Percentiles rank a stretch among this genome's conserved stretches.
phyloP scores from a whole-genome alignment of 495 filamentous ascomycete genomes.

The Hypoxylon lenormandii region DNA sequence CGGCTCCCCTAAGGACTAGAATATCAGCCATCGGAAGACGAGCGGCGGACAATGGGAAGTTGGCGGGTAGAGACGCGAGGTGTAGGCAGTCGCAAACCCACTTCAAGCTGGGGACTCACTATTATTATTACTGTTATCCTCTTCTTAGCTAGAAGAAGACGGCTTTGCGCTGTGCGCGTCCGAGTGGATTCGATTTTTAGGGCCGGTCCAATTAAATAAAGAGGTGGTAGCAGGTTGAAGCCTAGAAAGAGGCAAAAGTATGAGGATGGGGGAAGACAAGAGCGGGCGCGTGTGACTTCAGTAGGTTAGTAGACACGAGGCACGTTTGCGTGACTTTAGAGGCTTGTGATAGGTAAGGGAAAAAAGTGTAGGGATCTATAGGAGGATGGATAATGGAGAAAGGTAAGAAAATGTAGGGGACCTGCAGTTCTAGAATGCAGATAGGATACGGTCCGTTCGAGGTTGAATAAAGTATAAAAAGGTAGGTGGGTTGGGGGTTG shows the following conservation, averaged over 20 bases:
- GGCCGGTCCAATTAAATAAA: conserved; percentile 42
- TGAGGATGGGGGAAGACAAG: conserved; percentile 4
- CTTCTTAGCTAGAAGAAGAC: conserved; percentile 20
- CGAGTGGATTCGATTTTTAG: conserved; percentile 36
- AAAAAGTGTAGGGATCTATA: neutral
- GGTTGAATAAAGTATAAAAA: conserved; percentile 28
- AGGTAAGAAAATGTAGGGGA: conserved; percentile 7
- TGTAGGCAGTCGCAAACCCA: conserved; percentile 30
- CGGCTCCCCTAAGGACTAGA: conserved; percentile 54
- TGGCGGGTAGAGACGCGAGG: conserved; percentile 12
- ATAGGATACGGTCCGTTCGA: conserved; percentile 15
- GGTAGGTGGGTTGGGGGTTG: conserved; percentile 22
- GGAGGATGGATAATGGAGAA: neutral
- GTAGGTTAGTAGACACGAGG: conserved; percentile 39
- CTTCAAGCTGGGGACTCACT: conserved; percentile 37
- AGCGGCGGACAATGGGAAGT: neutral
- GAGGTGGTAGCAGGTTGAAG: conserved; percentile 18
- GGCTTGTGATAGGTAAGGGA: conserved; percentile 28
- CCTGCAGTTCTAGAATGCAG: conserved; percentile 10
- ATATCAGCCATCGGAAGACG: conserved; percentile 54
- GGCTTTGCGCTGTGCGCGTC: conserved; percentile 32
- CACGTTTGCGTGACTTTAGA: conserved; percentile 37
- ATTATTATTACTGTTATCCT: conserved; percentile 34
- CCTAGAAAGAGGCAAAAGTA: conserved; percentile 20
- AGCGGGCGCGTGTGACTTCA: conserved; percentile 35